phyloP scores from a whole-genome alignment of 768 basidiomycete genomes.

The Lentinula boryana region DNA sequence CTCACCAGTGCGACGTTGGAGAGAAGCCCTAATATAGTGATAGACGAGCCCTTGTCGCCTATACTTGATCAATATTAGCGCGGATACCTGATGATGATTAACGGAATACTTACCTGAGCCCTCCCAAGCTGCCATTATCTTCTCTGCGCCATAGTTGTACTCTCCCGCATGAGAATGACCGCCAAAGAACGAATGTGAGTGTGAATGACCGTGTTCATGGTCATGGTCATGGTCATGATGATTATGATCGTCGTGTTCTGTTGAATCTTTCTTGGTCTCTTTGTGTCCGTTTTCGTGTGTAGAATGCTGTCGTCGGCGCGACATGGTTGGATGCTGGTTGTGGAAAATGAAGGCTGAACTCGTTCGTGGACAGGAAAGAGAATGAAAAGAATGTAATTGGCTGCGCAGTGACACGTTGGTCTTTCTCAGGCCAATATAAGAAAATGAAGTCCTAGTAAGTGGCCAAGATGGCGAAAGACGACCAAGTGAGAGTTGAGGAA shows the following conservation, averaged over 20 bases:
- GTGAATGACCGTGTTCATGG: constrained; percentile 32
- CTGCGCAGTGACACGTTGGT: background rate
- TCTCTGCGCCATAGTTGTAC: constrained; percentile 56
- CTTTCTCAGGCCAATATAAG: background rate
- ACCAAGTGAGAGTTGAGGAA: background rate
- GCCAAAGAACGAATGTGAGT: constrained; percentile 53
- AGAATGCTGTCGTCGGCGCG: background rate
- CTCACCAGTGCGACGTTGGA: constrained; percentile 64
- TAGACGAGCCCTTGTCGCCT: constrained; percentile 79
- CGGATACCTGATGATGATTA: background rate
- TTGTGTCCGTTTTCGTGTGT: background rate
- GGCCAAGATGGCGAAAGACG: background rate
- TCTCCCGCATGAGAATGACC: constrained; percentile 55
- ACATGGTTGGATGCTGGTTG: background rate
- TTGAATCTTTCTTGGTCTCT: background rate
- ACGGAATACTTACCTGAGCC: constrained; percentile 48
- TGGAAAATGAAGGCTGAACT: background rate
- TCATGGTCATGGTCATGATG: constrained; percentile 17
- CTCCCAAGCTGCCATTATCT: constrained; percentile 61
- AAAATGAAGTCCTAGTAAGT: background rate
- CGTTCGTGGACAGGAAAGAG: background rate
- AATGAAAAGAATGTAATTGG: background rate
- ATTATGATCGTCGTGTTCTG: constrained; percentile 14
- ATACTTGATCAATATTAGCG: constrained; percentile 6
- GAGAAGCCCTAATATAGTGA: constrained; percentile 80